Percentiles rank a stretch among this genome's conserved stretches.
phyloP scores from a whole-genome alignment of 805 yeast species.

The Clavispora santaluciae region DNA sequence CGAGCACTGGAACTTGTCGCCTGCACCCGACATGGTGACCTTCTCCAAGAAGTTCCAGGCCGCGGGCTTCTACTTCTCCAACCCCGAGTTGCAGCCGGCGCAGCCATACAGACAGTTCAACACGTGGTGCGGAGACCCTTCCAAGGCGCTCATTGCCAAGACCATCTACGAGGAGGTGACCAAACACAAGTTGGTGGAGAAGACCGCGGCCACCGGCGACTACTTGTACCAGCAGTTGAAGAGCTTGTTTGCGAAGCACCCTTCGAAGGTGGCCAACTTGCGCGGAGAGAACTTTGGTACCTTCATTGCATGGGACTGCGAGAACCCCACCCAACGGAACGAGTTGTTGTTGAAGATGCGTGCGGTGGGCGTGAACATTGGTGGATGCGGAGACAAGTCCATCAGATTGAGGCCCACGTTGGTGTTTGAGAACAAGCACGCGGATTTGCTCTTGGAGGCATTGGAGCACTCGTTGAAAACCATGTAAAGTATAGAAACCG shows the following conservation, averaged over 20 bases:
- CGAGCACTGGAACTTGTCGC: slow-evolving; percentile 58
- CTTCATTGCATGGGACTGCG: slow-evolving; percentile 62
- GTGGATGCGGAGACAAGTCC: slow-evolving; percentile 59
- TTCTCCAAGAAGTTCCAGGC: slow-evolving; percentile 71
- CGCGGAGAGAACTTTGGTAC: slow-evolving; percentile 64
- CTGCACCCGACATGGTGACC: slow-evolving; percentile 65
- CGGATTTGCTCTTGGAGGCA: slow-evolving; percentile 49
- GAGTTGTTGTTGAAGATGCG: slow-evolving; percentile 42
- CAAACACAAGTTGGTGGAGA: slow-evolving; percentile 44
- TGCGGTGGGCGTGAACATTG: slow-evolving; percentile 55
- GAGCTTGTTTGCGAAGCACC: slow-evolving; percentile 35
- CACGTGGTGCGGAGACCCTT: slow-evolving; percentile 78
- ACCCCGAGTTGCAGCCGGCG: slow-evolving; percentile 54
- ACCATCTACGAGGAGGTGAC: slow-evolving; percentile 53
- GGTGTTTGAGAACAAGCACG: slow-evolving; percentile 58
- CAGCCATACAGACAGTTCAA: slow-evolving; percentile 66
- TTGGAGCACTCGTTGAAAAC: slow-evolving; percentile 26
- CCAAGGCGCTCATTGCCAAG: slow-evolving; percentile 60
- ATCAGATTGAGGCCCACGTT: slow-evolving; percentile 65
- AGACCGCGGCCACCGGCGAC: slow-evolving; percentile 49
- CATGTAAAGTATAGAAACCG: slow-evolving; percentile 1
- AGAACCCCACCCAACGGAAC: slow-evolving; percentile 40
- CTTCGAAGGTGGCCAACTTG: slow-evolving; percentile 41
- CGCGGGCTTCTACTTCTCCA: slow-evolving; percentile 65
- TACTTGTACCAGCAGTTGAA: slow-evolving; percentile 46